Evolutionary conservation across 2,329 filamentous ascomycete genomes (phyloP).

Genomic region (Exserohilum turcica): DNA sequence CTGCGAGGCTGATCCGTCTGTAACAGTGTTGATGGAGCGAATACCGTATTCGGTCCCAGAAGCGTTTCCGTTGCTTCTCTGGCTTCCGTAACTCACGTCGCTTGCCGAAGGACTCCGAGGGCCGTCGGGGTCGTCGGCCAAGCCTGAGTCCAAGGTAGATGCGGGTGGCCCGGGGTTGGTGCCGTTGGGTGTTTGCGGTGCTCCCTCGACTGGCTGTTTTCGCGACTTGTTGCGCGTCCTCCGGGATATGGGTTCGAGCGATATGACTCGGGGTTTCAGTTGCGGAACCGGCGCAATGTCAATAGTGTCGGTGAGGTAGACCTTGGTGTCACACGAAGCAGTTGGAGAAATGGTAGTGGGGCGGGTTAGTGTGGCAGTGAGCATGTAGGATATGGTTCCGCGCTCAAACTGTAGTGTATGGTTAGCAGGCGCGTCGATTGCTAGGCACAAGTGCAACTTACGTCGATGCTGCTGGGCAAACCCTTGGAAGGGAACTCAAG

Average conservation of each 20-base stretch:
- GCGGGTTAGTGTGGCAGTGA: slow-evolving; percentile 86
- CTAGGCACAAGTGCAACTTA: slow-evolving; percentile 54
- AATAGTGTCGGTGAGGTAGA: slow-evolving; percentile 79
- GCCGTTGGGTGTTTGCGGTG: slow-evolving; percentile 19
- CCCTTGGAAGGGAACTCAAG: slow-evolving; percentile 70
- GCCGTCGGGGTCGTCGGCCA: slow-evolving; percentile 39
- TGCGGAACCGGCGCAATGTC: slow-evolving; percentile 77
- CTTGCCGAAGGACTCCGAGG: slow-evolving; percentile 54
- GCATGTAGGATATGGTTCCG: slow-evolving; percentile 87
- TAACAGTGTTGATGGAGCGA: slow-evolving; percentile 50
- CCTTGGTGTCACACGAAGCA: slow-evolving; percentile 77
- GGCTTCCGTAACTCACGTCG: slow-evolving; percentile 54
- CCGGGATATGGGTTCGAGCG: slow-evolving; percentile 82
- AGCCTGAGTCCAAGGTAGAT: slow-evolving; percentile 27
- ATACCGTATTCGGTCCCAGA: slow-evolving; percentile 51
- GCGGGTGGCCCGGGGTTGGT: slow-evolving; percentile 29
- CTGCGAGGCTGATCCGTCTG: slow-evolving; percentile 48
- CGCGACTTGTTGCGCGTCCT: slow-evolving; percentile 65
- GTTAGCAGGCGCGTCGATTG: slow-evolving; percentile 23
- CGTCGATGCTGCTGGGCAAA: slow-evolving; percentile 91
- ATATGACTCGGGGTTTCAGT: slow-evolving; percentile 81
- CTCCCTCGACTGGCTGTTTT: slow-evolving; percentile 26
- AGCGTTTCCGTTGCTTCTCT: slow-evolving; percentile 63
- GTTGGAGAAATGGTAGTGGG: slow-evolving; percentile 85
- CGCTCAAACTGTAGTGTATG: slow-evolving; percentile 78